phyloP scores from a whole-genome alignment of 768 basidiomycete species.

The Suillus alpinus region DNA sequence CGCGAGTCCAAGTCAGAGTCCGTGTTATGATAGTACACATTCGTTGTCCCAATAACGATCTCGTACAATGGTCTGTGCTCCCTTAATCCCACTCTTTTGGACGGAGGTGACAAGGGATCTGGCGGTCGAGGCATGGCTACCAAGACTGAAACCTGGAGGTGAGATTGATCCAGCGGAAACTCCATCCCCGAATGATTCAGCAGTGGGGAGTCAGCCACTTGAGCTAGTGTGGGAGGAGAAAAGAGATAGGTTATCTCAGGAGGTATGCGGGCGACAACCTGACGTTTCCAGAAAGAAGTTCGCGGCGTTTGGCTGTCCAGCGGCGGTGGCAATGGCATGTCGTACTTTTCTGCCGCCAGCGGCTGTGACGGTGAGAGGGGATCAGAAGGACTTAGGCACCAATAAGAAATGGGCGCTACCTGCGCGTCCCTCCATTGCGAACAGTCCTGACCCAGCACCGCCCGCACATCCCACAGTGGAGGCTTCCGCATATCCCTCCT shows the following conservation, averaged over 20 bases:
- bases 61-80: constrained; percentile 13
- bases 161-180: constrained; percentile 14
- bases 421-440: constrained; percentile 17
- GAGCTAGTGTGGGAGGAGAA: constrained; percentile 4
- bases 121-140: constrained; percentile 26
- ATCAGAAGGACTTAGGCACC: not conserved
- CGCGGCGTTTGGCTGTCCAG: constrained; percentile 7
- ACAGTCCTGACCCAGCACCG: constrained; percentile 4
- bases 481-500: constrained; percentile 15
- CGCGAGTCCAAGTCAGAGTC: constrained; percentile 1
- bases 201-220: not conserved
- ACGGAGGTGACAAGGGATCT: not conserved
- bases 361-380: constrained; percentile 16
- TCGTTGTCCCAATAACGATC: constrained; percentile 26
- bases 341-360: constrained; percentile 16
- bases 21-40: constrained; percentile 13
- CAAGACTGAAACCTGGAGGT: constrained; percentile 26
- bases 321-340: not conserved
- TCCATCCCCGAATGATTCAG: not conserved
- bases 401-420: constrained; percentile 25
- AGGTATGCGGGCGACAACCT: constrained; percentile 14
- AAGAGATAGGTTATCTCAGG: constrained; percentile 30
- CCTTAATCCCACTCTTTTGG: not conserved
- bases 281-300: constrained; percentile 21
- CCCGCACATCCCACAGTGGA: constrained; percentile 22